phyloP scores from a whole-genome alignment of 192 early-diverging fungal species.

The Mortierella hygrophila region DNA sequence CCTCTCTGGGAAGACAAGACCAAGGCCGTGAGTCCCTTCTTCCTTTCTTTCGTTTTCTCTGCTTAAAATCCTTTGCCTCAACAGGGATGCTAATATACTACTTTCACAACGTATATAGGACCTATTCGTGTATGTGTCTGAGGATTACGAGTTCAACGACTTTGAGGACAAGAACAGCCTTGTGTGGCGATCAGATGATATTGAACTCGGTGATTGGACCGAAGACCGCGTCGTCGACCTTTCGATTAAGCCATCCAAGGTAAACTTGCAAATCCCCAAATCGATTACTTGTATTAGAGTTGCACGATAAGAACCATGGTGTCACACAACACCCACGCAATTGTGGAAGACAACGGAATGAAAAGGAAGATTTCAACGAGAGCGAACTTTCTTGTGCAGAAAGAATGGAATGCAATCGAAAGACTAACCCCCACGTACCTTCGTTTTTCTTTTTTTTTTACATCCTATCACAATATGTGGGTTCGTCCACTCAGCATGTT shows the following conservation, averaged over 20 bases:
- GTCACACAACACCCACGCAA: neutral
- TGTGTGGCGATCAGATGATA: slow-evolving; percentile 56
- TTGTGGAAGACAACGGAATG: neutral
- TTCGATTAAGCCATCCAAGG: slow-evolving; percentile 60
- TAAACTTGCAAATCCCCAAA: slow-evolving; percentile 16
- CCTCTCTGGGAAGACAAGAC: slow-evolving; percentile 38
- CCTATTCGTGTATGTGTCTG: slow-evolving; percentile 62
- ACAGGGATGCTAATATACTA: neutral
- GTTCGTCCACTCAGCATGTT: slow-evolving; percentile 47
- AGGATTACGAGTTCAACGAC: slow-evolving; percentile 57
- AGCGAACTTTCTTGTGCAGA: neutral
- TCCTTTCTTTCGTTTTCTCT: too few relatives aligned
- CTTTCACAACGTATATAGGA: slow-evolving; percentile 34
- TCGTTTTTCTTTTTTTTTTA: slow-evolving; percentile 1
- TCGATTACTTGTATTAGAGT: neutral
- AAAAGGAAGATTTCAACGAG: neutral
- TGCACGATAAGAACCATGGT: neutral
- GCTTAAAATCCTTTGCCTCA: neutral
- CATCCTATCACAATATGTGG: neutral
- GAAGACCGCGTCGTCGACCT: slow-evolving; percentile 59
- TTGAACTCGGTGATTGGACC: slow-evolving; percentile 58
- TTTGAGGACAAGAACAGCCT: slow-evolving; percentile 57
- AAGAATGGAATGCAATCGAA: neutral
- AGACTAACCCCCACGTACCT: neutral
- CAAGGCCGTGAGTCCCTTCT: slow-evolving; percentile 19